phyloP scores from a whole-genome alignment of 2,329 filamentous ascomycete genomes.

The Chrysoporthe austroafricana region DNA sequence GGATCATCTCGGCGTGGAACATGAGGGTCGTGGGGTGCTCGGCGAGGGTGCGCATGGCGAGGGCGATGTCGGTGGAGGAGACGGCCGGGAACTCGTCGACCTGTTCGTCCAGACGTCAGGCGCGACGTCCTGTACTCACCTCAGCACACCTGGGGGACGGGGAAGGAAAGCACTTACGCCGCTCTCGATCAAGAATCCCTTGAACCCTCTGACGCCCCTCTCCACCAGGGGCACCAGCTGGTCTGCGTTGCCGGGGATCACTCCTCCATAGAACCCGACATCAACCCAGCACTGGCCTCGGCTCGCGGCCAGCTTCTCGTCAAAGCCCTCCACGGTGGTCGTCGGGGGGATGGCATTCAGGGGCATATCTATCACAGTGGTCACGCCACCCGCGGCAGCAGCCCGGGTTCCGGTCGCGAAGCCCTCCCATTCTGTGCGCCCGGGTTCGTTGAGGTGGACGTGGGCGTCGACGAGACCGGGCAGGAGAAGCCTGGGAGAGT shows the following conservation, averaged over 20 bases:
- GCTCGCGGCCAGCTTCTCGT: constrained; percentile 84
- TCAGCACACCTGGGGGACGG: no score
- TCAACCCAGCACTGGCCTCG: constrained; percentile 94
- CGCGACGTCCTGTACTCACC: not conserved
- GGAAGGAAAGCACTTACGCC: constrained; percentile 65
- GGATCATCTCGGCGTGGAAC: constrained; percentile 99
- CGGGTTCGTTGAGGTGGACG: constrained; percentile 96
- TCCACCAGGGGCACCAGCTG: constrained; percentile 81
- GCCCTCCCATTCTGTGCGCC: constrained; percentile 96
- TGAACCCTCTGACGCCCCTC: constrained; percentile 91
- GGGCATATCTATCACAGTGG: constrained; percentile 97
- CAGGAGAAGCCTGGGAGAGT: constrained; percentile 82
- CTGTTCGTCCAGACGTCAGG: constrained; percentile 45
- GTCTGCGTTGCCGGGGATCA: constrained; percentile 84
- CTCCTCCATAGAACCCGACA: constrained; percentile 96
- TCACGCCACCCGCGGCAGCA: constrained; percentile 93
- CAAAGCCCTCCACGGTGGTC: constrained; percentile 80
- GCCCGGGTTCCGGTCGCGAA: constrained; percentile 94
- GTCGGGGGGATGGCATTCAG: constrained; percentile 96
- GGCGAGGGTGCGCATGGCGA: constrained; percentile 80
- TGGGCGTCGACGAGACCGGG: constrained; percentile 95
- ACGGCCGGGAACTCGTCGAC: constrained; percentile 96
- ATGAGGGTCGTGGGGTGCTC: constrained; percentile 88
- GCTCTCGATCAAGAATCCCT: constrained; percentile 95
- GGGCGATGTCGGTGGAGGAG: constrained; percentile 74